Conservation (phyloP, 148 eudicot genomes). For the Chenopodium album region DNA sequence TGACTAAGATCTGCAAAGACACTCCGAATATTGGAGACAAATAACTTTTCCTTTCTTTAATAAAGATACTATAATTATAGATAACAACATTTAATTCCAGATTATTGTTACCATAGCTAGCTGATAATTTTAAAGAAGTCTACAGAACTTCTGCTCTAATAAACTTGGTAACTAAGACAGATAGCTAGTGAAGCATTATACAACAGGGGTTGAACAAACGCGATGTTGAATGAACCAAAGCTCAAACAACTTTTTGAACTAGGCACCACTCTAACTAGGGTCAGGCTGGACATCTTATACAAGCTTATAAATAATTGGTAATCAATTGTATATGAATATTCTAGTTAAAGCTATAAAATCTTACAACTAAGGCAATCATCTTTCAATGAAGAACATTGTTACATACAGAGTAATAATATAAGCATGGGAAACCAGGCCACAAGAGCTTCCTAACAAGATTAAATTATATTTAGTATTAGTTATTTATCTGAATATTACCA, state of each 20-base stretch:
- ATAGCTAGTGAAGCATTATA: neutral
- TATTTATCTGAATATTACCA: constrained; percentile 84
- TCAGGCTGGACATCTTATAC: neutral
- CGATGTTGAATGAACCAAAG: neutral
- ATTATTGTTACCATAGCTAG: too few relatives aligned
- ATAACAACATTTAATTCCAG: too few relatives aligned
- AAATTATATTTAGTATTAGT: neutral
- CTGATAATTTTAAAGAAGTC: too few relatives aligned
- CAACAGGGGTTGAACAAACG: neutral
- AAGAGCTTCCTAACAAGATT: neutral
- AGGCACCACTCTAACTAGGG: neutral
- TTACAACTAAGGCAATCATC: neutral
- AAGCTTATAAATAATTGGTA: neutral
- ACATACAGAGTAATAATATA: neutral
- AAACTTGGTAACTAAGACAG: neutral
- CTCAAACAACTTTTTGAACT: neutral
- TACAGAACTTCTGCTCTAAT: too few relatives aligned
- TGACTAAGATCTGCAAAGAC: neutral
- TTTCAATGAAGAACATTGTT: neutral
- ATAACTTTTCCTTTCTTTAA: too few relatives aligned
- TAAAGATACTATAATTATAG: too few relatives aligned
- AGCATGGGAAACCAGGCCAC: neutral
- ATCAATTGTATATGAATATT: neutral
- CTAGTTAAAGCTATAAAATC: neutral
- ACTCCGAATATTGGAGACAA: too few relatives aligned